Base-by-base conservation (phyloP, 2,329 filamentous ascomycete genomes). In the Colletotrichum lindemuthianum region DNA sequence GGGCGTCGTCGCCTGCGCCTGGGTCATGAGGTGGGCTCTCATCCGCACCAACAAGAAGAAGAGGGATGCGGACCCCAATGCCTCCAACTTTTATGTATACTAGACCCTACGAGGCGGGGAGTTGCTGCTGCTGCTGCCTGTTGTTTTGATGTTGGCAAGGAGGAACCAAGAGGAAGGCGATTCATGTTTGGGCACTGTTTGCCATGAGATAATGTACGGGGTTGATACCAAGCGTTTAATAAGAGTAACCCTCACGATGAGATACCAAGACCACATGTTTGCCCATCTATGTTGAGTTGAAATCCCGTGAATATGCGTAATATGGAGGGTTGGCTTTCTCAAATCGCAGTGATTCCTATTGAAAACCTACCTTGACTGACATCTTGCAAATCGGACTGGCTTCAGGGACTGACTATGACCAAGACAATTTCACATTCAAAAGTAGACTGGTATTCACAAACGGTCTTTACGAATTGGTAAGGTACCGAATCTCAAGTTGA, bases 11-110 rank as follows among this genome's bases (percentile, higher is more conserved):
- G 68, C 73, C 6, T 70, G 71, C 48, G 78, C 77, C 5, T 81
- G 78, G 79, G 49, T 73, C 5, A 72, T 79, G 69, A 72, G 70
- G 60, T 50, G 72, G 10, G 70, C 72, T 59, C 67, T 81, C 59
- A 74, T 72, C 63, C 69, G 73, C 16, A 69, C 72, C 44, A 81
- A 81, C 65, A 72, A 71, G 60, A 76, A 76, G 70, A 70, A 73
- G 9, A 60, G 67, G 15, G 59, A 60, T 39, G 53, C 58, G 3
- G 69, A 75, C 15, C 66, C 69, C 1, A 59, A 69, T 8, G 68
- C 68, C 4, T 68, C 67, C 15, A 72, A 73, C 45, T 72, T 74
- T 15, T 75, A 74, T 33, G 72, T 73, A 16, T 75, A 72, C 59
- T 76, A 64, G 60, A 2, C 39, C 4, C 3, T 34, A 4, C 4